Evolutionary conservation across 805 yeast species (phyloP).

Genomic region (Pichia thaimueangensis): DNA sequence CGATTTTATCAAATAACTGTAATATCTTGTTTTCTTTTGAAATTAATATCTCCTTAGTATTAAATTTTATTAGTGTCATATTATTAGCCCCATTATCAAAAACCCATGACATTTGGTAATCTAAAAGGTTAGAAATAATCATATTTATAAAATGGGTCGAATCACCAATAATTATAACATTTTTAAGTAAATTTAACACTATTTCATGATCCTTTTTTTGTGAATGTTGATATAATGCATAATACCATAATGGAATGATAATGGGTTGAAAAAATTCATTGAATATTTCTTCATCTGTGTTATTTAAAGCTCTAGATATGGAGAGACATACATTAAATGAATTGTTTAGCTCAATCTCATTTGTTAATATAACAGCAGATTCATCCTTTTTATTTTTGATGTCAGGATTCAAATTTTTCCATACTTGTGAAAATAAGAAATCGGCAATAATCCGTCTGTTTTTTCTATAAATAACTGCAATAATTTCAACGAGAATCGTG

Average conservation of each 20-base stretch:
- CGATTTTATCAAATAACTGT: slow-evolving; percentile 36
- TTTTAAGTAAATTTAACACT: slow-evolving; percentile 33
- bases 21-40: slow-evolving; percentile 8
- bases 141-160: slow-evolving; percentile 10
- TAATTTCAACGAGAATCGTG: slow-evolving; percentile 48
- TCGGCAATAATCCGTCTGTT: slow-evolving; percentile 49
- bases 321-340: slow-evolving; percentile 61
- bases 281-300: slow-evolving; percentile 30
- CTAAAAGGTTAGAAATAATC: slow-evolving; percentile 17
- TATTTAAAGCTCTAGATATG: slow-evolving; percentile 37
- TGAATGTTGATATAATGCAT: slow-evolving; percentile 32
- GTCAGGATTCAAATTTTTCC: slow-evolving; percentile 39
- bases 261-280: slow-evolving; percentile 28
- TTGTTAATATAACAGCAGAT: slow-evolving; percentile 25
- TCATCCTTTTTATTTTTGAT: slow-evolving; percentile 17
- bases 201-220: slow-evolving; percentile 31
- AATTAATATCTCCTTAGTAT: slow-evolving; percentile 8
- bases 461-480: slow-evolving; percentile 44
- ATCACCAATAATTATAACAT: slow-evolving; percentile 21
- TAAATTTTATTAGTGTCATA: slow-evolving; percentile 21
- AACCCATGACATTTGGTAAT: slow-evolving; percentile 34
- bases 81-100: slow-evolving; percentile 38
- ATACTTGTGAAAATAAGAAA: slow-evolving; percentile 48
- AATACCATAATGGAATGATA: slow-evolving; percentile 37
- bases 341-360: slow-evolving; percentile 51